A percentile compares a stretch with the other conserved stretches of the same genome.
phyloP scores from a whole-genome alignment of 139 green algal species.

The Coelastrella sp. region DNA sequence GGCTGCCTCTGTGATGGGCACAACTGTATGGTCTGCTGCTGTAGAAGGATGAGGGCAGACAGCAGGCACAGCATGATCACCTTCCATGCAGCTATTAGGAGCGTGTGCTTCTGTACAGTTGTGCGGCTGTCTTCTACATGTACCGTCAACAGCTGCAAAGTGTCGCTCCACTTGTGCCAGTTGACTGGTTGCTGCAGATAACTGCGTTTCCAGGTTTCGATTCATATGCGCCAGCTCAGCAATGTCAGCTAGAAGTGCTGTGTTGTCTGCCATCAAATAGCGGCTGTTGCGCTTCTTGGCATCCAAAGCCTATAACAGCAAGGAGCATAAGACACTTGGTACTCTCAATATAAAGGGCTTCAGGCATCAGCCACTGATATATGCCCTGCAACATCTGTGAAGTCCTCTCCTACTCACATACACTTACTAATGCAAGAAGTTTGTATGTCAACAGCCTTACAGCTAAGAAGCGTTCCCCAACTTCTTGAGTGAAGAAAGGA shows the following conservation, averaged over 20 bases:
- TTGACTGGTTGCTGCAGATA: constrained; percentile 35
- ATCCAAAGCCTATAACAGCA: not conserved
- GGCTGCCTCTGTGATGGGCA: no score
- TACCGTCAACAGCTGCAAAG: not conserved
- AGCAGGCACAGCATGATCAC: no score
- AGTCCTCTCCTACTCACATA: no score
- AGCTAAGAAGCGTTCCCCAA: not conserved
- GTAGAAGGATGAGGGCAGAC: no score
- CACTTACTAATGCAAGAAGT: not conserved
- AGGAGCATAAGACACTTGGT: not conserved
- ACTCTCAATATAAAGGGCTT: not conserved
- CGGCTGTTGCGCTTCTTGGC: constrained; percentile 1
- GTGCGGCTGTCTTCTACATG: no score
- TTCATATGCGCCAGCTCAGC: constrained; percentile 23
- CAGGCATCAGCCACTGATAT: not conserved
- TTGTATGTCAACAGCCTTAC: not conserved
- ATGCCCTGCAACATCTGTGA: no score
- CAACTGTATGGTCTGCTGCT: no score
- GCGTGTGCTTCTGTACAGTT: no score
- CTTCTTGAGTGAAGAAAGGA: not conserved
- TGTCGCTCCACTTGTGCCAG: constrained; percentile 8
- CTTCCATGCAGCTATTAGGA: no score
- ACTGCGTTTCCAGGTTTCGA: not conserved
- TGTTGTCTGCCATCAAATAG: constrained; percentile 35
- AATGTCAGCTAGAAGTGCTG: constrained; percentile 23